A percentile compares a stretch with the other conserved stretches of the same genome.
These are phyloP conservation scores for Acmispon strigosus DNA, from an alignment of 306 rosid species.

Conservation along the genomic window DNA sequence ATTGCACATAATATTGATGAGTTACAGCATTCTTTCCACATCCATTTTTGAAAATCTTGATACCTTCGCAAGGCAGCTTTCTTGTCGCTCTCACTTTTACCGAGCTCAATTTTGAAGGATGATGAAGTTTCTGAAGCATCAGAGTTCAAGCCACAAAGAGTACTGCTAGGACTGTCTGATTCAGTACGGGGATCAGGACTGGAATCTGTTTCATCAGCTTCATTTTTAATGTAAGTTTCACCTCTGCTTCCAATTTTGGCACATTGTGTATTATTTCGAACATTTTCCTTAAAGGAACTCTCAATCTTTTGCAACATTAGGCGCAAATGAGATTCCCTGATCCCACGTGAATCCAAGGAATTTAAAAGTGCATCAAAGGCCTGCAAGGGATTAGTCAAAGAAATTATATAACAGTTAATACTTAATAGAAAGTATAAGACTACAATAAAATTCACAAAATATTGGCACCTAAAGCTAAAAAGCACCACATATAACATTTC, in stretches of 20 bases:
- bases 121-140: slow-evolving; percentile 58
- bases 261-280: slow-evolving; percentile 41
- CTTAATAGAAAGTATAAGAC: not conserved
- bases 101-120: slow-evolving; percentile 84
- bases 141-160: slow-evolving; percentile 56
- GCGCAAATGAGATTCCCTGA: slow-evolving; percentile 90
- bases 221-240: slow-evolving; percentile 42
- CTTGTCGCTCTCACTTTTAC: slow-evolving; percentile 75
- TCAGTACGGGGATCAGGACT: slow-evolving; percentile 45
- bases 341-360: slow-evolving; percentile 82
- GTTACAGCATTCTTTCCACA: slow-evolving; percentile 73
- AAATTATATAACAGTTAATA: slow-evolving; percentile 6
- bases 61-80: slow-evolving; percentile 71
- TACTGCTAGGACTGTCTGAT: slow-evolving; percentile 83
- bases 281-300: slow-evolving; percentile 64
- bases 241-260: slow-evolving; percentile 28
- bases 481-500: not conserved
- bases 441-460: slow-evolving; percentile 5
- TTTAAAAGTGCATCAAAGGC: slow-evolving; percentile 71
- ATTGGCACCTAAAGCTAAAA: not conserved
- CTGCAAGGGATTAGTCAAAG: slow-evolving; percentile 32
- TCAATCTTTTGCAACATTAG: slow-evolving; percentile 86
- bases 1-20: slow-evolving; percentile 51
- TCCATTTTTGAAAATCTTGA: slow-evolving; percentile 87
- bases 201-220: slow-evolving; percentile 50